phyloP scores from a whole-genome alignment of 139 green algal genomes.

The Spirogloea muscicola region DNA sequence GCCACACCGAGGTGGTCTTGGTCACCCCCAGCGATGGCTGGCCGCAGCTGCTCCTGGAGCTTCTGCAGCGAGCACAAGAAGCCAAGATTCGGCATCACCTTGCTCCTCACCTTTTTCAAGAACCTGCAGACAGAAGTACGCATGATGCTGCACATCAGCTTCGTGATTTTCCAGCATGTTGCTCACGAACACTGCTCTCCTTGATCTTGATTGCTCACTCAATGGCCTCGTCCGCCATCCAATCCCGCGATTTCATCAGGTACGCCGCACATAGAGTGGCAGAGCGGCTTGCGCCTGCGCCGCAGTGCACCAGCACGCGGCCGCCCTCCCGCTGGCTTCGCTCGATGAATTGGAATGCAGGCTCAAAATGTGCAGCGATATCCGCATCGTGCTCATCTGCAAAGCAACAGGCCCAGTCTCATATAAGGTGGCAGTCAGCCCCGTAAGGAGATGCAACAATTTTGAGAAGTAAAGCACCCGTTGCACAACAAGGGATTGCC shows the following conservation, averaged over 20 bases:
- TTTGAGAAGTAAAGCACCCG: not conserved
- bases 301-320: constrained; percentile 81
- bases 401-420: constrained; percentile 40
- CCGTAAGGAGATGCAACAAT: not conserved
- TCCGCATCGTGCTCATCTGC: constrained; percentile 74
- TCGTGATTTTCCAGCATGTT: too few relatives aligned
- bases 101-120: constrained; percentile 4
- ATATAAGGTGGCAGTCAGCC: not conserved
- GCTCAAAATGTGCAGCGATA: constrained; percentile 61
- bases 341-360: constrained; percentile 65
- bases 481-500: not conserved
- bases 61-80: not conserved
- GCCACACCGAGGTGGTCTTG: too few relatives aligned
- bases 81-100: constrained; percentile 3
- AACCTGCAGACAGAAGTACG: constrained; percentile 16
- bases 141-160: too few relatives aligned
- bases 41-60: constrained; percentile 5
- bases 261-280: constrained; percentile 70
- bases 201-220: not conserved
- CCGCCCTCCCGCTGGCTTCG: constrained; percentile 44
- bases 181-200: too few relatives aligned
- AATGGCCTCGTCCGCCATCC: not conserved
- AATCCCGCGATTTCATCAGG: constrained; percentile 55
- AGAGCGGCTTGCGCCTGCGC: constrained; percentile 70
- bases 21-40: too few relatives aligned